These are phyloP conservation scores for Oenanthe javanica DNA, from an alignment of 140 eudicot genomes.

Conservation along the genomic window DNA sequence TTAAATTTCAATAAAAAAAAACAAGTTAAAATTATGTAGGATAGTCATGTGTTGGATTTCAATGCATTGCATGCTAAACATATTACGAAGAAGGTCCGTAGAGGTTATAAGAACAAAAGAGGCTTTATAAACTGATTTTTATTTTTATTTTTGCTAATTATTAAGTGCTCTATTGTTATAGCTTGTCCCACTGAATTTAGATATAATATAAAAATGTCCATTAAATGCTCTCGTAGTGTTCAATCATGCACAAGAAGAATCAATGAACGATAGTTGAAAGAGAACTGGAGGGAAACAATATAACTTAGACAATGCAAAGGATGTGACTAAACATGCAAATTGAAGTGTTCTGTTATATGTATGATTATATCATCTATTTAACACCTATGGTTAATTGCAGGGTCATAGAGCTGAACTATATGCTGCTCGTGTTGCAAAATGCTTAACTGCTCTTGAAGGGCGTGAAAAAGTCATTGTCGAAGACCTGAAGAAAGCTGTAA, in stretches of 20 bases:
- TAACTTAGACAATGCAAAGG: neutral
- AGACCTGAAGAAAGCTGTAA: conserved; percentile 98
- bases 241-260: neutral
- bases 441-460: conserved; percentile 95
- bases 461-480: conserved; percentile 92
- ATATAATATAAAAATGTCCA: neutral
- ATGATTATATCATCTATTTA: neutral
- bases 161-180: neutral
- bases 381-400: conserved; percentile 30
- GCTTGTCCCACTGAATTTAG: neutral
- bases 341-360: neutral
- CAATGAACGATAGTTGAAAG: neutral
- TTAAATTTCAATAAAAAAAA: neutral
- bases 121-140: too few relatives aligned
- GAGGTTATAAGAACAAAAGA: neutral
- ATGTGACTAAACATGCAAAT: neutral
- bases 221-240: neutral
- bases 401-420: conserved; percentile 98
- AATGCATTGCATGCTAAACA: neutral
- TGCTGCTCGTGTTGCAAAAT: conserved; percentile 94
- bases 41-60: neutral
- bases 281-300: neutral
- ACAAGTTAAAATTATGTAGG: neutral
- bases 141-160: too few relatives aligned
- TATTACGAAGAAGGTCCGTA: neutral